Evolutionary conservation across 2,329 filamentous ascomycete genomes (phyloP), one percentile per base, ranked within the genome.

Genomic region (Penicillium sp.): DNA sequence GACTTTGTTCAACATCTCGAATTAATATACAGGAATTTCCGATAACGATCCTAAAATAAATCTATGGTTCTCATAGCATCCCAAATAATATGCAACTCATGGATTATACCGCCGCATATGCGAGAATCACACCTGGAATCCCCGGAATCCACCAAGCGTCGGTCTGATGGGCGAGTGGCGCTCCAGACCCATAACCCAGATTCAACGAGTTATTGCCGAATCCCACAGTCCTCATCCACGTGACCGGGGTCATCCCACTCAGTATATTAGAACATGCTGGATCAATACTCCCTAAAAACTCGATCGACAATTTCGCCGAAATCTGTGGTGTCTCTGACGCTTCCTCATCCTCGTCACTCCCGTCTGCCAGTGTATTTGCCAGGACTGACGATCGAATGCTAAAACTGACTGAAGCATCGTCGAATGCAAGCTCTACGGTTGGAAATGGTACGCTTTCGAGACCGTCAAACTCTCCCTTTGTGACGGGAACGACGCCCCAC

Each of bases 201-300:
- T 58, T 64, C 49, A 46, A 15, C 7, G 61, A 61, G 21, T 58
- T 55, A 55, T 64, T 64, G 31, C 38, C 58, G 55, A 64, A 64
- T 8, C 61, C 61, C 3, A 64, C 41, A 7, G 58, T 61, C 13
- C 38, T 48, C 15, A 23, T 50, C 61, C 61, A 64, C 21, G 30
- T 50, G 17, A 38, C 17, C 38, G 15, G 17, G 15, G 21, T 23
- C 17, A 46, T 49, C 45, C 13, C 7, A 6, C 41, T 35, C 11
- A 61, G 26, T 11, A 64, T 31, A 48, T 61, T 57, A 53, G 61
- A 64, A 9, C 54, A 38, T 23, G 44, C 53, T n/a, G 35, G 29
- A 23, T 64, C 62, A 19, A 46, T 17, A 2, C 38, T 49, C 2
- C 60, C 60, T 31, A 59, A 31, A 41, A 62, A 62, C 35, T 62